These are phyloP conservation scores for Blastomyces silverae DNA, from an alignment of 2,329 filamentous ascomycete genomes.

Conservation along the genomic window DNA sequence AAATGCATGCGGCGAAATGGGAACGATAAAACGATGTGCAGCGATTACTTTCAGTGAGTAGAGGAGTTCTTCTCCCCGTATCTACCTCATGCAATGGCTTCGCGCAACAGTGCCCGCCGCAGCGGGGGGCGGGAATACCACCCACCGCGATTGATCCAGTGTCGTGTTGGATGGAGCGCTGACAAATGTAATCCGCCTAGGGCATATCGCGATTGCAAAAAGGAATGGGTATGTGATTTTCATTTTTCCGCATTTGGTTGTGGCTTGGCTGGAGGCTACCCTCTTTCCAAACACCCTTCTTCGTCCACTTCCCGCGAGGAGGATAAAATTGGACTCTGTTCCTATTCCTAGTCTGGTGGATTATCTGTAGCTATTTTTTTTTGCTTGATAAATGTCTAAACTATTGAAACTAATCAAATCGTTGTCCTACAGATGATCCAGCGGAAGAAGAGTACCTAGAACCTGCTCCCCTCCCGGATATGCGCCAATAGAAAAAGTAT, in stretches of 20 bases:
- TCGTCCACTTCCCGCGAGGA: too few species aligned
- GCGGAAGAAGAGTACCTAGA: slow-evolving; percentile 7
- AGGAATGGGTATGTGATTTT: slow-evolving; percentile 66
- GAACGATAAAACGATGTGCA: slow-evolving; percentile 81
- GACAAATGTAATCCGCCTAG: slow-evolving; percentile 44
- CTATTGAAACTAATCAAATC: background rate
- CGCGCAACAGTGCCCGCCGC: background rate
- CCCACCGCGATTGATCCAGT: too few species aligned
- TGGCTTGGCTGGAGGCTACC: background rate
- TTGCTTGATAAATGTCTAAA: background rate
- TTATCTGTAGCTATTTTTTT: background rate
- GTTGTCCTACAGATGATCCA: background rate
- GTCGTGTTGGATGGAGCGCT: background rate
- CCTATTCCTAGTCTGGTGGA: background rate
- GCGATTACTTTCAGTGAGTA: slow-evolving; percentile 88
- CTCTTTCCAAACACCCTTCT: background rate
- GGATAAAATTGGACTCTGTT: too few species aligned
- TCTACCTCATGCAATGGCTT: slow-evolving; percentile 1
- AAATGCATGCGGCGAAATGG: slow-evolving; percentile 82
- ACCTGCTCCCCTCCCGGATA: background rate
- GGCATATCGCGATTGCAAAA: slow-evolving; percentile 91
- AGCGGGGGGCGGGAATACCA: background rate
- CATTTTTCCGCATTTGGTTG: background rate
- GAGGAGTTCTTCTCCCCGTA: background rate
- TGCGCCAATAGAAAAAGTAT: background rate